Base-by-base conservation (phyloP, 2,329 filamentous ascomycete genomes). In the Pseudogymnoascus sp. region DNA sequence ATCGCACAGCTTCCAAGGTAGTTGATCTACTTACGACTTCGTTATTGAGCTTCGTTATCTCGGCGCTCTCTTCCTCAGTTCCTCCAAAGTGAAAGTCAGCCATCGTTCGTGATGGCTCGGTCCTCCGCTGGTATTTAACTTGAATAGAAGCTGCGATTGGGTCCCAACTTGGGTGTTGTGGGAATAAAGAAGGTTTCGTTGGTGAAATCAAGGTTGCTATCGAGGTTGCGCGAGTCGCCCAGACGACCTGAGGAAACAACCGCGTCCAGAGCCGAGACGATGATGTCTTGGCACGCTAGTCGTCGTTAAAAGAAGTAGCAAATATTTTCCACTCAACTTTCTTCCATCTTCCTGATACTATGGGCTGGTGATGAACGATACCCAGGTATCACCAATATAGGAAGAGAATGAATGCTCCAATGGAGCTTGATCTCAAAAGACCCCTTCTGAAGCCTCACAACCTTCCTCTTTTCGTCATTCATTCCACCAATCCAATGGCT, bases 21-120 rank as follows among this genome's bases (percentile, higher is more conserved):
- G 11, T n/a, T 61, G 12, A 37, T 64, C 28, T 59, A 80, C 88
- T 72, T 82, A 96, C 92, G 72, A 96, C 84, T 72, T 93, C 89
- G 62, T 80, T 78, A 69, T 89, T 86, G 66, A 93, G 83, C 77
- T 90, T 91, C 78, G 85, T 89, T 72, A 96, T 85, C 78, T 93
- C 89, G 66, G 84, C 84, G 74, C 89, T 91, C 78, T 95, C 90
- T 77, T 93, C 90, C 40, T 93, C 90, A 23, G 85, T 84, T 71
- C 86, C 85, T 70, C 87, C 88, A 74, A 84, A 91, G 71, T 85
- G 82, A 76, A 88, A 88, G 76, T 91, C 89, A 70, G 84, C 84
- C 88, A 91, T 91, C 68, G 61, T 34, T 56, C 49, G 49, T 56
- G 28, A 34, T 56, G 28, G 49, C 34, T 18, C 9, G 5, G 23